A percentile compares a stretch with the other conserved stretches of the same genome.
phyloP scores from a whole-genome alignment of 495 filamentous ascomycete genomes.

The Xylaria curta region DNA sequence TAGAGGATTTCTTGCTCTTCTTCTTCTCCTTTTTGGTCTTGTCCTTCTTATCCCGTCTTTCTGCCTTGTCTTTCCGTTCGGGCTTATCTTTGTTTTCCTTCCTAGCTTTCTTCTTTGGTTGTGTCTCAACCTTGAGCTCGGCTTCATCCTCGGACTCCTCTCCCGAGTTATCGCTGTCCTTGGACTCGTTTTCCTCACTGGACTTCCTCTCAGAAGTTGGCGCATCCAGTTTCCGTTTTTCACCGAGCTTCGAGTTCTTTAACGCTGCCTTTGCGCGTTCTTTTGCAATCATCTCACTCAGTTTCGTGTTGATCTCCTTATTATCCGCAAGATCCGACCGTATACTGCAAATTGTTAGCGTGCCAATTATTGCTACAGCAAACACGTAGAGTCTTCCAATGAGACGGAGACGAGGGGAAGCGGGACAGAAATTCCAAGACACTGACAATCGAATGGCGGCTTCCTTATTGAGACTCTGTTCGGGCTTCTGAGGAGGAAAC shows the following conservation, averaged over 20 bases:
- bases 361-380: not conserved
- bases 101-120: constrained; percentile 38
- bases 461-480: constrained; percentile 73
- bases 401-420: not conserved
- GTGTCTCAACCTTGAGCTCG: not conserved
- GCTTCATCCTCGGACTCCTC: constrained; percentile 33
- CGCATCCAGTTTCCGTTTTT: constrained; percentile 47
- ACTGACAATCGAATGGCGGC: constrained; percentile 73
- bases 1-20: constrained; percentile 22
- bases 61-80: constrained; percentile 26
- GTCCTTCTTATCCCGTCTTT: constrained; percentile 21
- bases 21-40: constrained; percentile 37
- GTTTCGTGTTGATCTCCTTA: constrained; percentile 47
- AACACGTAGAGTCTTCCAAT: not conserved
- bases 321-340: constrained; percentile 69
- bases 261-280: constrained; percentile 52
- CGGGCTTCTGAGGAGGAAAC: constrained; percentile 58
- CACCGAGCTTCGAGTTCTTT: constrained; percentile 43
- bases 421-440: not conserved
- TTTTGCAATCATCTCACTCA: constrained; percentile 53
- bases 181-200: constrained; percentile 18
- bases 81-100: constrained; percentile 30
- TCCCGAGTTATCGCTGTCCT: constrained; percentile 27
- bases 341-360: constrained; percentile 47
- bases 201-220: constrained; percentile 31